Base-by-base conservation (phyloP, 768 basidiomycete species). In the Calocybe indica region DNA sequence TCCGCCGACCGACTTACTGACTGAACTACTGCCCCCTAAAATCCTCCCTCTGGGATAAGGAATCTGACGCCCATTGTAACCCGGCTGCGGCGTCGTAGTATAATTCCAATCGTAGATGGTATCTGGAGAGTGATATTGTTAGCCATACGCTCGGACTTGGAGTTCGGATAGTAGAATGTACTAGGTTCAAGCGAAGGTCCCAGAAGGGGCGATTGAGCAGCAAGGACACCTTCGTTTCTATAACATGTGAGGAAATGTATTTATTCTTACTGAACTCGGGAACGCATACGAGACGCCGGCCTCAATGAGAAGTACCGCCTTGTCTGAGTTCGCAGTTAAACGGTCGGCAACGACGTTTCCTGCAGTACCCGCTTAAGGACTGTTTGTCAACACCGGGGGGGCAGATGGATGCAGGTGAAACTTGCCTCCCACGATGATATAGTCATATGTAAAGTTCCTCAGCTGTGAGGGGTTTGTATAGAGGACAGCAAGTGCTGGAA, bases 51-150 rank as follows among this genome's bases (percentile, higher is more conserved):
- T 38, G 1, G 62, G 54, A 41, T 61, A 65, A 6, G 53, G 37
- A 31, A 62, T 46, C 3, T 48, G 7, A 2, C 58, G 53, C 5
- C 55, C 55, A 40, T 55, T 56, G 3, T 62, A 46, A 7, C 51
- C 58, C 7, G 54, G 7, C 48, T 67, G 65, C 3, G 62, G 46
- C 11, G 51, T 55, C 7, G 63, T 63, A 7, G 64, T 66, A 34
- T 55, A 65, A 38, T 66, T 66, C 62, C 62, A 65, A 41, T 65
- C 58, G 38, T 43, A 61, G 30, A 45, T 45, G 2, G 58, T 54
- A 13, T 49, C 40, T 41, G 22, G 12, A 41, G 31, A 13, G 37
- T 13, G 22, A 38, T 6, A 31, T 22, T 22, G 22, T 22, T 22
- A 22, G 4, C 1, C 22, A 22, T 22, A 22, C 1, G 22, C 22